phyloP scores from a whole-genome alignment of 768 basidiomycete species.

The Dioszegia crocea region DNA sequence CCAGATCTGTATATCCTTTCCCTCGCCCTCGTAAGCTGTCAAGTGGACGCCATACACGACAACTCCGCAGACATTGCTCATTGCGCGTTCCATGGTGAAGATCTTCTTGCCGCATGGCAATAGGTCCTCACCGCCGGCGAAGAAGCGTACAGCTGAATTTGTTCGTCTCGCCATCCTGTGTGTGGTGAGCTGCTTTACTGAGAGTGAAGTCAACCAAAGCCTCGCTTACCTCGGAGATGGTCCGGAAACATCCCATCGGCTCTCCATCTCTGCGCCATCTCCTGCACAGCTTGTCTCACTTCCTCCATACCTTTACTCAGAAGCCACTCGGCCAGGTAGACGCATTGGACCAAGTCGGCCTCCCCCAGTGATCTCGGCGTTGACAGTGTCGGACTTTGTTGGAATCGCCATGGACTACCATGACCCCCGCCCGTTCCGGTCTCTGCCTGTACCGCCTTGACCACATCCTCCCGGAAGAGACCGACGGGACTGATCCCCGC shows the following conservation, averaged over 20 bases:
- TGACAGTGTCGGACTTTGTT: conserved; percentile 53
- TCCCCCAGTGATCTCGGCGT: conserved; percentile 40
- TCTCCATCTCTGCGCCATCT: conserved; percentile 44
- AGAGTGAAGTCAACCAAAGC: no score
- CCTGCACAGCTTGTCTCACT: conserved; percentile 22
- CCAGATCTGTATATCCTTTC: conserved; percentile 64
- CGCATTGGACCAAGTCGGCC: conserved; percentile 55
- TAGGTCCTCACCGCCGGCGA: conserved; percentile 15
- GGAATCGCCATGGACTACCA: conserved; percentile 8
- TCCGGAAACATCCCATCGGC: conserved; percentile 26
- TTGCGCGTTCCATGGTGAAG: conserved; percentile 85
- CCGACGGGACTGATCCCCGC: conserved; percentile 50
- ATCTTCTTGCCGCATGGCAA: conserved; percentile 48
- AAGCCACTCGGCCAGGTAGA: conserved; percentile 35
- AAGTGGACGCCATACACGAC: conserved; percentile 90
- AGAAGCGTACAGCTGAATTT: conserved; percentile 57
- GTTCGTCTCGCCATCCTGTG: conserved; percentile 77
- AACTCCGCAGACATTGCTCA: conserved; percentile 81
- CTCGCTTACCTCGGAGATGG: background rate
- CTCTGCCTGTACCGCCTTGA: conserved; percentile 22
- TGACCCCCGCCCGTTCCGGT: conserved; percentile 12
- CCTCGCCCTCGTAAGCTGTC: conserved; percentile 54
- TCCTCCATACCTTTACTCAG: conserved; percentile 27
- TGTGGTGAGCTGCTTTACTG: background rate
- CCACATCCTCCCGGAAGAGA: conserved; percentile 48